These are phyloP conservation scores for Pachysandra terminalis DNA, from an alignment of 164 flowering plant species.

Conservation along the genomic window DNA sequence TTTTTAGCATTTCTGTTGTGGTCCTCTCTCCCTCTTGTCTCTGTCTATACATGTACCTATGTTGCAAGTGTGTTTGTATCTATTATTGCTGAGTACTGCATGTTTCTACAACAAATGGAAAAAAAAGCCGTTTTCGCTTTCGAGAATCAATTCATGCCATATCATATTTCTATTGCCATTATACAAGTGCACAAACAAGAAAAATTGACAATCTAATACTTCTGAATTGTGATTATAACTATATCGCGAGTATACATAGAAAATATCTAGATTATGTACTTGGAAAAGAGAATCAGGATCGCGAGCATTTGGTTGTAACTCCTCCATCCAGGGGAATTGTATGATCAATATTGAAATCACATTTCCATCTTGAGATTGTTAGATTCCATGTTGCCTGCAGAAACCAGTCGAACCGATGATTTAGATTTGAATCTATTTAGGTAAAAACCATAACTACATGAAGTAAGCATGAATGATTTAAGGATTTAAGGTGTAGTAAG, in stretches of 20 bases:
- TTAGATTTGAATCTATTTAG: neutral
- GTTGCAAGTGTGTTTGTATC: too few species aligned
- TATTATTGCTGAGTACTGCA: too few species aligned
- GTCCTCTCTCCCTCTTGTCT: neutral
- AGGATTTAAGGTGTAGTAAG: neutral
- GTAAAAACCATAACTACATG: too few species aligned
- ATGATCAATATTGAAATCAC: slow-evolving; percentile 17
- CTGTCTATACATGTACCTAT: too few species aligned
- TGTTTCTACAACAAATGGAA: too few species aligned
- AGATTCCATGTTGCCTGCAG: neutral
- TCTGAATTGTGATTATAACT: slow-evolving; percentile 23
- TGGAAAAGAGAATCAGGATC: slow-evolving; percentile 25
- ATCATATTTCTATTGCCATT: too few species aligned
- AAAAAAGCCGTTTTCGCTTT: too few species aligned
- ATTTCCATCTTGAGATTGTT: slow-evolving; percentile 44
- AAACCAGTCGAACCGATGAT: neutral
- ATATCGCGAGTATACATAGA: slow-evolving; percentile 26
- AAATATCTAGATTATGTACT: slow-evolving; percentile 23
- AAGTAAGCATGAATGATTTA: neutral
- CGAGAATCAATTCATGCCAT: neutral
- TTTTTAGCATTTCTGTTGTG: neutral
- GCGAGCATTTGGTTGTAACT: slow-evolving; percentile 13
- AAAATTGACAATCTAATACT: slow-evolving; percentile 15
- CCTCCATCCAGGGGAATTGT: slow-evolving; percentile 17
- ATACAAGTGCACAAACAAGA: slow-evolving; percentile 1